Conservation (phyloP, 352 stramenopile species). For the Lagenidium sp. region DNA sequence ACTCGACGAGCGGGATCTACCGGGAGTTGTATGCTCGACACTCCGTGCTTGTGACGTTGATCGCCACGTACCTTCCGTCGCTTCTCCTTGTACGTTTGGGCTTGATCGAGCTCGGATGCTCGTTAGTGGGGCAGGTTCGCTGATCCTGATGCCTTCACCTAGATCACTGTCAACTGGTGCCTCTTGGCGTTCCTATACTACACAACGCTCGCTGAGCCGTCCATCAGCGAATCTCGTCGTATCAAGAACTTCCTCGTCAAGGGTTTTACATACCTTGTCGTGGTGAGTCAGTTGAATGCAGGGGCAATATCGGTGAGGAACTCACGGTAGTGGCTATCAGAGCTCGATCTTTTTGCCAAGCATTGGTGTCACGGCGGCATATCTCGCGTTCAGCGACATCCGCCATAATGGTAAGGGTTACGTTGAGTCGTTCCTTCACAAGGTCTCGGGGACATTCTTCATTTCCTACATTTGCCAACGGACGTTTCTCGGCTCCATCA, state of each 20-base stretch:
- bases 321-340: constrained; percentile 11
- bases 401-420: constrained; percentile 45
- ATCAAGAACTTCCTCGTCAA: constrained; percentile 65
- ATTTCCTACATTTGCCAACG: constrained; percentile 82
- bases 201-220: constrained; percentile 54
- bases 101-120: too few species aligned
- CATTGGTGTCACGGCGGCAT: constrained; percentile 70
- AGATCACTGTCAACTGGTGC: constrained; percentile 73
- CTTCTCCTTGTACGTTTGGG: constrained; percentile 40
- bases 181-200: constrained; percentile 64
- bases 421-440: constrained; percentile 76
- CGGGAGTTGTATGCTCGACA: constrained; percentile 27
- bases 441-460: constrained; percentile 81
- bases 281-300: too few species aligned
- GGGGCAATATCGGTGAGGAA: too few species aligned
- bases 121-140: background rate
- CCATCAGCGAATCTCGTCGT: constrained; percentile 51
- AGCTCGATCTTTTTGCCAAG: constrained; percentile 71
- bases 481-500: constrained; percentile 60
- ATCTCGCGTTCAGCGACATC: constrained; percentile 56
- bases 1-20: constrained; percentile 58
- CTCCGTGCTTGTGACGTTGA: constrained; percentile 42
- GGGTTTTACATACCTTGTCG: constrained; percentile 67
- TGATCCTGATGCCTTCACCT: constrained; percentile 3
- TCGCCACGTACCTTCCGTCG: constrained; percentile 64